Base-by-base conservation (phyloP, 2,329 filamentous ascomycete species). In the Venturia aucupariae region DNA sequence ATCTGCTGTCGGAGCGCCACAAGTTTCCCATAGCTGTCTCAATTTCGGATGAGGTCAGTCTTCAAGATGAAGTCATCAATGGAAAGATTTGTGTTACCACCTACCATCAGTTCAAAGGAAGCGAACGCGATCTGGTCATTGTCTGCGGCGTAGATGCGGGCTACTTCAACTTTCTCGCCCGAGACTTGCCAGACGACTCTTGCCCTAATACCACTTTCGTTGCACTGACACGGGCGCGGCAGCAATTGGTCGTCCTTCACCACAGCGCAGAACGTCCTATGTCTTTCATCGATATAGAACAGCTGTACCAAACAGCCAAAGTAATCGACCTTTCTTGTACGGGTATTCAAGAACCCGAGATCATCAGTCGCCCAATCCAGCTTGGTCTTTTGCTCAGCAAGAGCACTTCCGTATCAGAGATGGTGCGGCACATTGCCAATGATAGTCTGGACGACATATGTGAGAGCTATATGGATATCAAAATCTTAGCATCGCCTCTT, bases 61-160 rank as follows among this genome's bases (percentile, higher is more conserved):
- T 67, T 6, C 32, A 65, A 42, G 64, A 67, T 30, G 6, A 64
- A 51, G 64, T 67, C 51, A 60, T 67, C 22, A 61, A 54, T 19
- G 66, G 66, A 30, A 67, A 67, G 48, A 24, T 64, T 32, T 65
- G 64, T 62, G 66, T 67, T 35, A 67, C 61, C 66, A 65, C 66
- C 27, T 65, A 64, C 61, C 66, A 67, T 39, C 66, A 67, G 55
- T 67, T 67, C 54, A 67, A 67, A 30, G 66, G 66, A 59, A 67
- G 62, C 10, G 64, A 67, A 46, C 64, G 66, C 59, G 55, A 65
- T 41, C 66, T 67, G 13, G 64, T 67, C 48, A 65, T 67, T n/a
- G 66, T 67, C 44, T 65, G 65, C 39, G 61, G 57, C 22, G 61
- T 65, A 32, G 66, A 65, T 64, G 64, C 24, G 11, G 55, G 61